A percentile compares a stretch with the other conserved stretches of the same genome.
Conservation (phyloP, 768 basidiomycete species). For the Exidia glandulosa region DNA sequence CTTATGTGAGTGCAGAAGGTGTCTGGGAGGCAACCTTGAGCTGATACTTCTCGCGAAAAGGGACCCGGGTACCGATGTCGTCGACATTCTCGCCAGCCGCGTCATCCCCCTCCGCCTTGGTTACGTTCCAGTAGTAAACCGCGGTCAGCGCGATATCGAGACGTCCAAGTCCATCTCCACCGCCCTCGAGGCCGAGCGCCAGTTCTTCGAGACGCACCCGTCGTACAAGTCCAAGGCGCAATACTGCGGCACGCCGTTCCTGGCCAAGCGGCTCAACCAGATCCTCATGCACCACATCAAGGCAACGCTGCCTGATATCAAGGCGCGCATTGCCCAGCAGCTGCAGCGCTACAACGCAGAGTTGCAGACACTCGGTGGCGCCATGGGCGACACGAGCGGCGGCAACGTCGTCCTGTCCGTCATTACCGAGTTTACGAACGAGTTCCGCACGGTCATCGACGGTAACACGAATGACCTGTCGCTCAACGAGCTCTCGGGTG, state of each 20-base stretch:
- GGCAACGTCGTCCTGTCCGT: conserved; percentile 91
- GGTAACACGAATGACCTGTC: conserved; percentile 94
- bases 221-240: conserved; percentile 90
- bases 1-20: conserved; percentile 60
- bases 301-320: conserved; percentile 96
- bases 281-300: conserved; percentile 99
- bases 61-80: conserved; percentile 96
- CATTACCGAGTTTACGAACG: conserved; percentile 95
- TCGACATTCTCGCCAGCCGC: conserved; percentile 95
- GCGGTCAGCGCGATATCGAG: conserved; percentile 97
- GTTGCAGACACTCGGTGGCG: conserved; percentile 73
- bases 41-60: conserved; percentile 28
- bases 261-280: conserved; percentile 93
- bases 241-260: conserved; percentile 95
- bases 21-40: conserved; percentile 1
- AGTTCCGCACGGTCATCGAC: conserved; percentile 94
- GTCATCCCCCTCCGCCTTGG: conserved; percentile 93
- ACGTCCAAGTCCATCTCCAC: conserved; percentile 68
- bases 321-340: conserved; percentile 85
- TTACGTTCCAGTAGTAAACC: conserved; percentile 97
- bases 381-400: conserved; percentile 73
- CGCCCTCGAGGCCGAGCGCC: conserved; percentile 81
- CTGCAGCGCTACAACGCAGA: conserved; percentile 82
- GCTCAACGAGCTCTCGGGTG: conserved; percentile 94
- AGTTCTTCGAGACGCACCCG: conserved; percentile 89